Evolutionary conservation across 1,284 basidiomycete species (phyloP).

Genomic region (Cerrena zonata): DNA sequence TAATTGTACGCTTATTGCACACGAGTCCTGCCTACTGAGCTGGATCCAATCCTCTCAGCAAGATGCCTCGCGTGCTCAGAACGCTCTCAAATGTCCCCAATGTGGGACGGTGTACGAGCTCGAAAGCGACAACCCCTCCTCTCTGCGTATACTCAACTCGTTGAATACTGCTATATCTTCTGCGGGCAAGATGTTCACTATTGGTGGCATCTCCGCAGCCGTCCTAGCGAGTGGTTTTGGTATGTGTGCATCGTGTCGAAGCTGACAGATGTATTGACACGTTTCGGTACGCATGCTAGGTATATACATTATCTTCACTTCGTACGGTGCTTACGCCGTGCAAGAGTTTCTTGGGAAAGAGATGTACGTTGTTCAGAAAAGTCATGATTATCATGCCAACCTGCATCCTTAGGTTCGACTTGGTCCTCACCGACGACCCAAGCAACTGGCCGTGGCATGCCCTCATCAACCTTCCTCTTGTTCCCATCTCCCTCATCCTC

Average conservation of each 20-base stretch:
- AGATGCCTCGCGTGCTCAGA: slow-evolving; percentile 42
- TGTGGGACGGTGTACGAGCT: slow-evolving; percentile 63
- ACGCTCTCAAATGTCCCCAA: slow-evolving; percentile 74
- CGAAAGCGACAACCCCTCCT: slow-evolving; percentile 51
- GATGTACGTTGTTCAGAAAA: slow-evolving; percentile 32
- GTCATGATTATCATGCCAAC: neutral
- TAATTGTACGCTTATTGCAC: slow-evolving; percentile 71
- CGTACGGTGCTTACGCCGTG: slow-evolving; percentile 70
- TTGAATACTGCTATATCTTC: slow-evolving; percentile 44
- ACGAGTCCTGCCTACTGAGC: slow-evolving; percentile 68
- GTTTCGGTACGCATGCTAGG: slow-evolving; percentile 34
- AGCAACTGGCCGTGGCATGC: slow-evolving; percentile 66
- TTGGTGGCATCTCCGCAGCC: slow-evolving; percentile 40
- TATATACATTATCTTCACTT: slow-evolving; percentile 54
- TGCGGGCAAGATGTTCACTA: slow-evolving; percentile 45
- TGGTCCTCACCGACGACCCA: slow-evolving; percentile 59
- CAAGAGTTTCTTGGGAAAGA: slow-evolving; percentile 63
- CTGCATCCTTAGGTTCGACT: slow-evolving; percentile 38
- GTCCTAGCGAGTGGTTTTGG: slow-evolving; percentile 38
- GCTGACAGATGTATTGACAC: neutral
- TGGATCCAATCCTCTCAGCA: slow-evolving; percentile 70
- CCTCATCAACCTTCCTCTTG: slow-evolving; percentile 62
- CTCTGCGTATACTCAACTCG: slow-evolving; percentile 45
- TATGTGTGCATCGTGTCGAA: slow-evolving; percentile 19
- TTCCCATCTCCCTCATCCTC: slow-evolving; percentile 52